Base-by-base conservation (phyloP, 768 basidiomycete species). In the Tephrocybe sp. region DNA sequence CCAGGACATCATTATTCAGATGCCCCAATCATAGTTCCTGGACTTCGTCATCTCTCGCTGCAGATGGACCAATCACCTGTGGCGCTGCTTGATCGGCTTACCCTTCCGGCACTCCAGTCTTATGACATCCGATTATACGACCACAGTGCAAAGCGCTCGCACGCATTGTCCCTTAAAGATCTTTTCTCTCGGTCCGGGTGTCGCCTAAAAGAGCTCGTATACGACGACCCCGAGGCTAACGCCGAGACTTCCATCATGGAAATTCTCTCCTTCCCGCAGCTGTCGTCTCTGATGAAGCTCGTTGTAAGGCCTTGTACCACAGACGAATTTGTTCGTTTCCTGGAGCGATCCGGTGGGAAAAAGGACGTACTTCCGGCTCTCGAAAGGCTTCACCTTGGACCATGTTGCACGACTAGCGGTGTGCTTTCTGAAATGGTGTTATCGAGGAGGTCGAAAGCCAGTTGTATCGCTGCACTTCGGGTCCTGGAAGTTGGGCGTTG, bases 141-240 rank as follows among this genome's bases (percentile, higher is more conserved):
- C 24, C 39, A 22, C 19, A 24, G 18, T 15, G 3, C 22, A 12
- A 31, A 40, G 5, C 38, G 43, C n/a, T 28, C 37, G 15, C 49
- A 51, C 21, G 28, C 18, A 3, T 18, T 32, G n/a, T 45, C 51
- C 2, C 22, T 49, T 13, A 40, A n/a, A 24, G 47, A 52, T 32
- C 43, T 55, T 18, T 37, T 52, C 12, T 26, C 31, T 9, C 39
- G 54, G 35, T 55, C 54, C 15, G 30, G 40, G 24, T 52, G 50
- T 15, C 27, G 8, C 24, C 46, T 55, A 4, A 12, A 49, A 25
- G 15, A 18, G 2, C 25, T 40, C 19, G 36, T 21, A 1, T 52
- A 44, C 30, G 32, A 39, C 16, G 30, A 41, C 19, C 12, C 40
- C 9, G 37, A 44, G 1, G n/a, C 36, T 6, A 18, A 46, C 9